These are phyloP conservation scores for Botrytis byssoidea DNA, from an alignment of 2,329 filamentous ascomycete genomes.

Conservation along the genomic window DNA sequence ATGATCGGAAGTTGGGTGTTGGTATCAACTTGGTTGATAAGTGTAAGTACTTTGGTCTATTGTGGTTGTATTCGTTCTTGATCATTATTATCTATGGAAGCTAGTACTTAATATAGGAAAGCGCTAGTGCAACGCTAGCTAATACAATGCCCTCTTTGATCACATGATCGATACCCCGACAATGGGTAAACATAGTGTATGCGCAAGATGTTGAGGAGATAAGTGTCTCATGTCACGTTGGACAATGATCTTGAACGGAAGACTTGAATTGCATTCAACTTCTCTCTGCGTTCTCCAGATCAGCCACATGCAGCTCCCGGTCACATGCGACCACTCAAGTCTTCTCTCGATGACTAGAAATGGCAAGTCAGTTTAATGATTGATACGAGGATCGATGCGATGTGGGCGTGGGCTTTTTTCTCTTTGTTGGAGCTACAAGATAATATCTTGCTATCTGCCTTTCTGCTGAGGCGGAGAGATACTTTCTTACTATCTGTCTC, in stretches of 20 bases:
- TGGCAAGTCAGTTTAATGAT: background rate
- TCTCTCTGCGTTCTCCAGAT: no score
- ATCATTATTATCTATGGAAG: no score
- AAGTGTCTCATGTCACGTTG: background rate
- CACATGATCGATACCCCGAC: no score
- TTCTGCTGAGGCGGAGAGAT: fast-evolving
- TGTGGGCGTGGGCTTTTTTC: background rate
- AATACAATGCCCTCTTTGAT: no score
- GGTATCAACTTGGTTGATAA: no score
- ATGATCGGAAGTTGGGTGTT: background rate
- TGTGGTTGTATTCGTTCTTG: no score
- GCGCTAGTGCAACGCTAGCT: no score
- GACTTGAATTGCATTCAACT: no score
- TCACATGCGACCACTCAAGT: background rate
- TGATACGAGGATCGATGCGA: background rate
- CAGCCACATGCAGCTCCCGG: background rate
- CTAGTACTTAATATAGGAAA: no score
- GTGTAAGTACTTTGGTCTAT: no score
- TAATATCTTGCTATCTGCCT: no score
- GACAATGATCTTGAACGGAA: background rate
- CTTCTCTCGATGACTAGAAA: background rate
- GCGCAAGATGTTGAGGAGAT: background rate
- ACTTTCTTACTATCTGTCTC: background rate
- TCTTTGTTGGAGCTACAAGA: background rate
- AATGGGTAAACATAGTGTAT: background rate